A percentile compares a stretch with the other conserved stretches of the same genome.
Conservation (phyloP, 441 rosid species). For the Brassica balearica region DNA sequence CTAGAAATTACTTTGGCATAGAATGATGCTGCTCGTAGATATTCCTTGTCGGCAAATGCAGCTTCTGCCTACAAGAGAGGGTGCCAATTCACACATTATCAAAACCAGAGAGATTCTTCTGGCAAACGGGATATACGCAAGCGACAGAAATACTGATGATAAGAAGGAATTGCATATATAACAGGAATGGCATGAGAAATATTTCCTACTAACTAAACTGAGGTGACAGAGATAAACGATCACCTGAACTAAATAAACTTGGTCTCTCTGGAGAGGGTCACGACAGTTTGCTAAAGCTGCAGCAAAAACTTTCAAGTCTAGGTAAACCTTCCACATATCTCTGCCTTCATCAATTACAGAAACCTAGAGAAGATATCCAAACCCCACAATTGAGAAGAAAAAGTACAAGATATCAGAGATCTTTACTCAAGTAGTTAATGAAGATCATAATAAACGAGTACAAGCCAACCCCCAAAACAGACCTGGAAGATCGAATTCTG, state of each 20-base stretch:
- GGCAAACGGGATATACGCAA: constrained; percentile 26
- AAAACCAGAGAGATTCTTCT: constrained; percentile 37
- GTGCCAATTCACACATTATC: constrained; percentile 40
- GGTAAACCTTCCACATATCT: constrained; percentile 99
- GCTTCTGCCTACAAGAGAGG: constrained; percentile 86
- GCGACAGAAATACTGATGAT: neutral
- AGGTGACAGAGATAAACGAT: constrained; percentile 32
- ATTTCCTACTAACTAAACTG: constrained; percentile 11
- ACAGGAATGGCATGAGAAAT: constrained; percentile 44
- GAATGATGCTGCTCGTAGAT: constrained; percentile 94
- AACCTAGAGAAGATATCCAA: constrained; percentile 61
- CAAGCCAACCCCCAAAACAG: constrained; percentile 29
- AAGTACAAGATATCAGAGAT: constrained; percentile 27
- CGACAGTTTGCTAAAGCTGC: constrained; percentile 93
- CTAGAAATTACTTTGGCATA: constrained; percentile 80
- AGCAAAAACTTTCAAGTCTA: constrained; percentile 95
- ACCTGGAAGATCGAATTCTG: constrained; percentile 98
- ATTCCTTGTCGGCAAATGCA: constrained; percentile 87
- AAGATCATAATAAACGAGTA: constrained; percentile 27
- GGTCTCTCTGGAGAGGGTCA: constrained; percentile 95
- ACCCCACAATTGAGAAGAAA: constrained; percentile 33
- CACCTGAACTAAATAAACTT: constrained; percentile 98
- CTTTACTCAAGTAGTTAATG: constrained; percentile 23
- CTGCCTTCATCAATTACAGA: constrained; percentile 96
- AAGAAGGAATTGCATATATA: constrained; percentile 13